phyloP scores from a whole-genome alignment of 2,329 filamentous ascomycete species.

The Exophiala sideris region DNA sequence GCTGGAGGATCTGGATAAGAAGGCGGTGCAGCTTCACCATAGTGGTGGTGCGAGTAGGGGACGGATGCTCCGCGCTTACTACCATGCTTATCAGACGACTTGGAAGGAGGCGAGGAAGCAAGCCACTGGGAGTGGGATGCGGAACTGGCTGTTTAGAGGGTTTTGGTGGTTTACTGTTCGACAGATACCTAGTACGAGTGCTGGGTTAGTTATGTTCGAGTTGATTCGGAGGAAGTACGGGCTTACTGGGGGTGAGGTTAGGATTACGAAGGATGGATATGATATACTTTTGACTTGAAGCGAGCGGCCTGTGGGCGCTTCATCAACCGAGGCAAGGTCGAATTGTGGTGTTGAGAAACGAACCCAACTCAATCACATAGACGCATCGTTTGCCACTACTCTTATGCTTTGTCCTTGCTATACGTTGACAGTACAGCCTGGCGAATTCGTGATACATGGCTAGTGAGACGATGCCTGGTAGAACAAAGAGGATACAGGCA shows the following conservation, averaged over 20 bases:
- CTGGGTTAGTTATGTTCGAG: slow-evolving; percentile 64
- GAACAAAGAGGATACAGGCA: no score
- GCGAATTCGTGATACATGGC: no score
- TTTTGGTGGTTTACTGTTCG: slow-evolving; percentile 56
- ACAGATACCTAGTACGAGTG: slow-evolving; percentile 62
- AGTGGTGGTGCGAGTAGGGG: slow-evolving; percentile 31
- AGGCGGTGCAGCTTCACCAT: slow-evolving; percentile 37
- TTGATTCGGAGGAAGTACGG: slow-evolving; percentile 60
- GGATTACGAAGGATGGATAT: slow-evolving; percentile 59
- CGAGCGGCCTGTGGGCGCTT: neutral
- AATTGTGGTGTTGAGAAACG: no score
- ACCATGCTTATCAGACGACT: slow-evolving; percentile 59
- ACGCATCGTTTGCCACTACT: no score
- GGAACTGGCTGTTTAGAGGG: slow-evolving; percentile 55
- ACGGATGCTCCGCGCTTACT: slow-evolving; percentile 53
- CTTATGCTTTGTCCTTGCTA: no score
- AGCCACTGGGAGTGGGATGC: slow-evolving; percentile 48
- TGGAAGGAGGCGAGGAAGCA: slow-evolving; percentile 52
- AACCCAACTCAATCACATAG: no score
- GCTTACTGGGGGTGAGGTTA: slow-evolving; percentile 50
- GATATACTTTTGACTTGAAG: slow-evolving; percentile 54
- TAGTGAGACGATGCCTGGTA: no score
- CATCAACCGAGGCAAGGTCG: no score
- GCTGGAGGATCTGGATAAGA: slow-evolving; percentile 57
- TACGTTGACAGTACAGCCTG: no score